Conservation (phyloP, 164 flowering plant species). For the Saururus chinensis region DNA sequence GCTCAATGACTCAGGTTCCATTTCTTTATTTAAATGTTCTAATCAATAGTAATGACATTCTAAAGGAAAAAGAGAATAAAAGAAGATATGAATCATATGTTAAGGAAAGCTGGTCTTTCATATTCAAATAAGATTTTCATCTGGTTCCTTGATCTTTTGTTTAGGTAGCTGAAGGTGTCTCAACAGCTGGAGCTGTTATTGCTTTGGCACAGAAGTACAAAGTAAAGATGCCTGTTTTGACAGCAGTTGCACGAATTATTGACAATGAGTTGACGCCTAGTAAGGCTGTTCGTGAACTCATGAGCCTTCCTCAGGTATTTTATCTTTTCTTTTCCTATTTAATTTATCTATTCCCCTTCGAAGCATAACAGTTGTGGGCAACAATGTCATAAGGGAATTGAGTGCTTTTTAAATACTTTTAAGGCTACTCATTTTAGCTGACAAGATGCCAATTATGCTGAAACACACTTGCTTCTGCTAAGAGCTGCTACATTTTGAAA, state of each 20-base stretch:
- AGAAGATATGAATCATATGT: neutral
- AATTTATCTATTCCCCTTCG: too few species aligned
- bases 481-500: too few species aligned
- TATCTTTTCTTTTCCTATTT: neutral
- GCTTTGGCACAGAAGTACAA: slow-evolving; percentile 92
- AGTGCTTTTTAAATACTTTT: too few species aligned
- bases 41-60: neutral
- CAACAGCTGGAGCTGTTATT: slow-evolving; percentile 96
- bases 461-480: too few species aligned
- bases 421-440: too few species aligned
- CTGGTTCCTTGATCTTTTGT: neutral
- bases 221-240: slow-evolving; percentile 90
- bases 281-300: slow-evolving; percentile 81
- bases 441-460: too few species aligned
- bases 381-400: too few species aligned
- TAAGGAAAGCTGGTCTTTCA: neutral
- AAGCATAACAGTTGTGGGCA: too few species aligned
- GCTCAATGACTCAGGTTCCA: slow-evolving; percentile 83
- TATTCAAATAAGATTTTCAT: neutral
- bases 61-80: neutral
- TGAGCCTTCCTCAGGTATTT: slow-evolving; percentile 88
- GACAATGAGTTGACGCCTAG: slow-evolving; percentile 87
- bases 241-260: slow-evolving; percentile 91
- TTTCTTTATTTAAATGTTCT: neutral
- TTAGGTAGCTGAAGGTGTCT: slow-evolving; percentile 96